Percentiles rank a stretch among this genome's conserved stretches.
These are phyloP conservation scores for Extremus antarcticus DNA, from an alignment of 495 filamentous ascomycete species.

Conservation along the genomic window DNA sequence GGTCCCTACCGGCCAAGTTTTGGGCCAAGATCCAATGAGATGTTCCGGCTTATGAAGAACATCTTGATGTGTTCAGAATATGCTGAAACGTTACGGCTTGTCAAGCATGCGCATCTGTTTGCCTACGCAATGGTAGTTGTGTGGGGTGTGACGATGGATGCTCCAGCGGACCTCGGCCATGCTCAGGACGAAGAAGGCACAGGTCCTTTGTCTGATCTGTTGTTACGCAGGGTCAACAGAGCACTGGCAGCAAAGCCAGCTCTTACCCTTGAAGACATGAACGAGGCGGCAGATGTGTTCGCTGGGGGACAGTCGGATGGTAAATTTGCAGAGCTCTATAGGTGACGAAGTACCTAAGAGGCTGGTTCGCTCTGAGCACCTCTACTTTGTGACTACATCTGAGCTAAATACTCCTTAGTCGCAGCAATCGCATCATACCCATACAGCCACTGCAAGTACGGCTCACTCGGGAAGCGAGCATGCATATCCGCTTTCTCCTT, in stretches of 20 bases:
- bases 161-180: not conserved
- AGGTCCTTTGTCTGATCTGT: not conserved
- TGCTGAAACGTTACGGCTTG: not conserved
- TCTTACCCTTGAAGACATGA: not conserved
- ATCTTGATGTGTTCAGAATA: not conserved
- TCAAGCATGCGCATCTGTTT: not conserved
- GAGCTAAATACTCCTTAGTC: not conserved
- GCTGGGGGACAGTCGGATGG: not conserved
- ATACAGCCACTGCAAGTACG: not conserved
- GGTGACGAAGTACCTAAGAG: too few species aligned
- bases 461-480: not conserved
- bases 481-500: not conserved
- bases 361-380: too few species aligned
- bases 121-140: not conserved
- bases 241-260: not conserved
- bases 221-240: not conserved
- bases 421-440: not conserved
- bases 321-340: conserved; percentile 2
- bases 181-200: not conserved
- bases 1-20: not conserved
- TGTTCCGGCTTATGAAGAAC: not conserved
- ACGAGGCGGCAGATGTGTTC: not conserved
- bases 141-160: not conserved
- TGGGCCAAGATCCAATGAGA: not conserved
- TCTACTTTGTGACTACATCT: too few species aligned